Conservation (phyloP, 305 asterid genomes). For the Solanum hybrid region DNA sequence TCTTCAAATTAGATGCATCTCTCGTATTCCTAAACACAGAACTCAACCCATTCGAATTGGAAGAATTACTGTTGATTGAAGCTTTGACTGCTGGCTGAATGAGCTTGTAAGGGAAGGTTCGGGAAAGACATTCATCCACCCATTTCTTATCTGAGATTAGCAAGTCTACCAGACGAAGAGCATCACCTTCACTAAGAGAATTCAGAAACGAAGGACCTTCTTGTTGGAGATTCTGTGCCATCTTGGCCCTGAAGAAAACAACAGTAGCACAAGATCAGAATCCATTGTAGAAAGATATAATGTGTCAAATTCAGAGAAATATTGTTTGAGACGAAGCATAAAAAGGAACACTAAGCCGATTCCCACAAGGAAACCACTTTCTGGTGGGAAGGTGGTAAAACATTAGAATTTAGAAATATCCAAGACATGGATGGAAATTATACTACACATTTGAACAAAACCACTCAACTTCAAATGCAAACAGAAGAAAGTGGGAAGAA, state of each 20-base stretch:
- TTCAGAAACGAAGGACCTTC: constrained; percentile 47
- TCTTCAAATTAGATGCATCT: not conserved
- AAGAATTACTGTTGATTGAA: constrained; percentile 12
- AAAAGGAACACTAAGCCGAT: not conserved
- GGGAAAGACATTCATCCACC: constrained; percentile 44
- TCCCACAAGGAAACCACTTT: not conserved
- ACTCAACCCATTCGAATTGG: constrained; percentile 37
- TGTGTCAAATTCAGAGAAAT: not conserved
- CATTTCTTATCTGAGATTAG: constrained; percentile 72
- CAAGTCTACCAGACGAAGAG: constrained; percentile 45
- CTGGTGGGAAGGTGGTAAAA: not conserved
- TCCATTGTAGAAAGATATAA: not conserved
- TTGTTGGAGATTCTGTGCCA: constrained; percentile 41
- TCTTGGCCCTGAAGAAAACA: constrained; percentile 35
- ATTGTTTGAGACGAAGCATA: not conserved
- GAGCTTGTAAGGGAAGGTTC: constrained; percentile 42
- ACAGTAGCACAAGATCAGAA: constrained; percentile 3
- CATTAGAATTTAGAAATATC: not conserved
- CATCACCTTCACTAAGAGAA: constrained; percentile 37
- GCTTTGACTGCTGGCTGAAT: constrained; percentile 18
- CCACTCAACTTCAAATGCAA: not conserved
- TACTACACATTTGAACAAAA: not conserved
- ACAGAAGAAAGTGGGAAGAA: not conserved
- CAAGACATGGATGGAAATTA: not conserved
- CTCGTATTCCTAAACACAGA: constrained; percentile 29